phyloP scores from a whole-genome alignment of 2,329 filamentous ascomycete genomes.

The Ophiocordyceps sinensis region DNA sequence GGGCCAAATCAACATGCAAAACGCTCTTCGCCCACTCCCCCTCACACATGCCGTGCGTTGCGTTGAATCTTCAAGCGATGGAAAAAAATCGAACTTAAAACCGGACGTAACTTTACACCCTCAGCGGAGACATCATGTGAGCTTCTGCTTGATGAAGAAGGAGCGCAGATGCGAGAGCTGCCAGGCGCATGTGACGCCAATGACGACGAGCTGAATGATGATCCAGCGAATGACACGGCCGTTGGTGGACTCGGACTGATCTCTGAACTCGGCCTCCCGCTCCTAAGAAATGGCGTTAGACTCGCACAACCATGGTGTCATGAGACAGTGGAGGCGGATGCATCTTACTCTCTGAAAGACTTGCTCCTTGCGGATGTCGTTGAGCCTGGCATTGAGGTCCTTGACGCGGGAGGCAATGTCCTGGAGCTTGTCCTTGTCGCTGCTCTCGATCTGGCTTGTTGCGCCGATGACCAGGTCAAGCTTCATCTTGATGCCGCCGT shows the following conservation, averaged over 20 bases:
- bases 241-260: slow-evolving; percentile 92
- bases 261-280: slow-evolving; percentile 93
- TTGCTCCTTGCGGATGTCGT: slow-evolving; percentile 87
- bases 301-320: too few relatives aligned
- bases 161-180: slow-evolving; percentile 87
- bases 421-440: slow-evolving; percentile 83
- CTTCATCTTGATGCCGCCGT: slow-evolving; percentile 68
- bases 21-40: not conserved
- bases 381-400: slow-evolving; percentile 75
- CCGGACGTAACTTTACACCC: not conserved
- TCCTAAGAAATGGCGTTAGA: slow-evolving; percentile 44
- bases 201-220: slow-evolving; percentile 70
- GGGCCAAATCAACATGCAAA: not conserved
- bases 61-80: not conserved
- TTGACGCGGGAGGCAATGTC: slow-evolving; percentile 79
- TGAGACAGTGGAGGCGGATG: slow-evolving; percentile 5
- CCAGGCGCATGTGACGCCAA: slow-evolving; percentile 87
- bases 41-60: not conserved
- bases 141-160: slow-evolving; percentile 99
- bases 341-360: slow-evolving; percentile 85
- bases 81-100: too few relatives aligned
- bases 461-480: slow-evolving; percentile 91
- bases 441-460: slow-evolving; percentile 84
- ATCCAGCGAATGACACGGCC: slow-evolving; percentile 87
- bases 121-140: slow-evolving; percentile 45